These are phyloP conservation scores for Tylopilus cervinicoccineus DNA, from an alignment of 768 basidiomycete genomes.

Conservation along the genomic window DNA sequence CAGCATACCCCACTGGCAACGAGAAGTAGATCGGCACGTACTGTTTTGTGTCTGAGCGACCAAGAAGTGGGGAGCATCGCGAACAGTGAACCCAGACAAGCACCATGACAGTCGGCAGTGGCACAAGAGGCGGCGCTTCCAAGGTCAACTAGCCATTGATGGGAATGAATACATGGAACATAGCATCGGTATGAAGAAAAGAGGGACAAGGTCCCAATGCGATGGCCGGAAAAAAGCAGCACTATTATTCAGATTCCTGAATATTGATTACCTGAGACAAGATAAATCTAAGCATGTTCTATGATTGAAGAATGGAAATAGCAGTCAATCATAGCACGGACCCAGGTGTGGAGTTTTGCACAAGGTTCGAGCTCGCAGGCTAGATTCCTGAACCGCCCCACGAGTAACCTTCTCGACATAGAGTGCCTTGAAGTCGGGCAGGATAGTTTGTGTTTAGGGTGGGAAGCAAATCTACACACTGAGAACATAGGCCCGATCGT, in stretches of 20 bases:
- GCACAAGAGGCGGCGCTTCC: slow-evolving; percentile 34
- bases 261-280: slow-evolving; percentile 16
- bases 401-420: slow-evolving; percentile 26
- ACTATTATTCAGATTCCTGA: slow-evolving; percentile 1
- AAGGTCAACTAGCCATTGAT: slow-evolving; percentile 19
- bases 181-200: slow-evolving; percentile 37
- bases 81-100: slow-evolving; percentile 27
- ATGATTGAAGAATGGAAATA: slow-evolving; percentile 1
- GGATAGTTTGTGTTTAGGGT: not conserved
- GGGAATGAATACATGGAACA: slow-evolving; percentile 26
- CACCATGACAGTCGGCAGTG: slow-evolving; percentile 30
- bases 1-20: slow-evolving; percentile 22
- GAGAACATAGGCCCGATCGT: slow-evolving; percentile 27
- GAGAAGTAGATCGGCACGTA: not conserved
- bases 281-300: not conserved
- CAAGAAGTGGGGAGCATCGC: slow-evolving; percentile 26
- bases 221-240: slow-evolving; percentile 29
- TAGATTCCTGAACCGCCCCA: slow-evolving; percentile 31
- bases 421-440: slow-evolving; percentile 19
- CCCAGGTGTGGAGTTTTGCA: slow-evolving; percentile 25
- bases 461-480: slow-evolving; percentile 16
- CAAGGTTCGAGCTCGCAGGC: slow-evolving; percentile 24
- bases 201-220: slow-evolving; percentile 31
- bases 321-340: slow-evolving; percentile 20
- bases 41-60: not conserved